Evolutionary conservation across 1,139 yeast genomes (phyloP), one percentile per base, ranked within the genome.

Genomic region (Sugiyamaella neomexicana): DNA sequence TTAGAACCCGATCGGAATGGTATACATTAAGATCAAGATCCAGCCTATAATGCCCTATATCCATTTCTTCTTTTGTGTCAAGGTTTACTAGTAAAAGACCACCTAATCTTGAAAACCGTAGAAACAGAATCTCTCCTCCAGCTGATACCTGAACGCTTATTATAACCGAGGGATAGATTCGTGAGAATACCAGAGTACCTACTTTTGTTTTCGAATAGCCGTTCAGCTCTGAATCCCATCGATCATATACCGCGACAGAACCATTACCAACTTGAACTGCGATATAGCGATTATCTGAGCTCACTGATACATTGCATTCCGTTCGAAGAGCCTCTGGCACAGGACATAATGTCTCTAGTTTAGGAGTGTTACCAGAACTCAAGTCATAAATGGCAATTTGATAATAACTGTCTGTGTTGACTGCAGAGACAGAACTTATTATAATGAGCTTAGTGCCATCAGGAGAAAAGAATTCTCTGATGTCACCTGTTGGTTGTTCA

Each of bases 1-100:
- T 52, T 40, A 67, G 57, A 10, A 65, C 66, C 44, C 59, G 59
- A 42, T 64, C 68, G 8, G 60, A 46, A 13, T 52, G 59, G 39
- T 62, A 61, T 10, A 65, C 46, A 9, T 54, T 45, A 58, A 67
- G 58, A 25, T 58, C 47, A 2, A 68, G 58, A 40, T 68, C 72
- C 27, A 68, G 59, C 23, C 71, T 53, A 56, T 68, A 68, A 52
- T 68, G 72, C 1, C 69, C 69, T 29, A 68, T 57, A 43, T 68
- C 72, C 25, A 66, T 59, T 40, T 65, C 69, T 23, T 59, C 63
- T 1, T 60, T 59, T 1, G 68, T 63, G 10, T 54, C 51, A 5
- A 65, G 56, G 45, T 68, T 65, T 47, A 68, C 65, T 45, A 67
- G 49, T 3, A 62, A 54, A 13, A 68, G 56, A 5, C 72, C 72